A percentile compares a stretch with the other conserved stretches of the same genome.
Conservation (phyloP, 176 grass and related monocot genomes). For the Sorghum bicolor region Sorghum_bicolor_NCBIv3 NC_012870.2:14718001-14718500, state of each 20-base stretch:
- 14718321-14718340: no score
- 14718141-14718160: background rate
- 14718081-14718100: no score
- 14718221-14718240: background rate
- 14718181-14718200: background rate
- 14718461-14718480: background rate
- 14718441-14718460: background rate
- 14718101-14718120: no score
- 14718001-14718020: no score
- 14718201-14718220: background rate
- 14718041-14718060: no score
- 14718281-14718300: background rate
- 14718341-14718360: background rate
- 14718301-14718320: no score
- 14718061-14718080: no score
- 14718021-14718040: no score
- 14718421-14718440: background rate
- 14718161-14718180: background rate
- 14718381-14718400: background rate
- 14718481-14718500: background rate
- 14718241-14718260: background rate
- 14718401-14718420: background rate
- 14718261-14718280: background rate
- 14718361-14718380: background rate
- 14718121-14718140: no score